Percentiles rank a stretch among this genome's conserved stretches.
Evolutionary conservation across 371 early-diverging fungal genomes (phyloP).

Genomic region (Mortierella sp.): DNA sequence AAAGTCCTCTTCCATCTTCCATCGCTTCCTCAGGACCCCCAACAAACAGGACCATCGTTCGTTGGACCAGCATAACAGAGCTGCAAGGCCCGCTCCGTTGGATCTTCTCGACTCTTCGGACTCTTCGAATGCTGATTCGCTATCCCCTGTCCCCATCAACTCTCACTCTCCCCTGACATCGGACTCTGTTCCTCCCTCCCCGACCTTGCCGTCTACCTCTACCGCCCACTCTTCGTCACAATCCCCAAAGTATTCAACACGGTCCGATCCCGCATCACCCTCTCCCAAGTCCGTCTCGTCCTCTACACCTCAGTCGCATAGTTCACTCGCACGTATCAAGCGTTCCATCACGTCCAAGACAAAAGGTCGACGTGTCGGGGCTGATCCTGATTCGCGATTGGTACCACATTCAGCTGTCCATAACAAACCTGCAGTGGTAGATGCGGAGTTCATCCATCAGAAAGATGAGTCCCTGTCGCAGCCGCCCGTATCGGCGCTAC

Average conservation of each 20-base stretch:
- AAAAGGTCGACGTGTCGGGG: constrained; percentile 18
- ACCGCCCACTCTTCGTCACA: background rate
- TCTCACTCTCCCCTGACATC: background rate
- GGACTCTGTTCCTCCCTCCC: background rate
- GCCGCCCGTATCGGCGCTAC: background rate
- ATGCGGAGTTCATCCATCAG: too few relatives aligned
- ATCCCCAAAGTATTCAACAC: background rate
- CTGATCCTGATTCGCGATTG: constrained; percentile 1
- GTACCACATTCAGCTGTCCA: background rate
- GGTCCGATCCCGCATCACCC: background rate
- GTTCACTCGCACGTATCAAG: constrained; percentile 13
- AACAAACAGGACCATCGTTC: background rate
- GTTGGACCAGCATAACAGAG: background rate
- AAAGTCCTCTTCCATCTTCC: constrained; percentile 9
- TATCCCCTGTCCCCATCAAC: background rate
- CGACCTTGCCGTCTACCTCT: constrained; percentile 1
- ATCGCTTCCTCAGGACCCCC: constrained; percentile 7
- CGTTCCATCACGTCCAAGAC: constrained; percentile 10
- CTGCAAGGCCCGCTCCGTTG: background rate
- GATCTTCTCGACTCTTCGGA: background rate
- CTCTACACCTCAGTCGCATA: background rate
- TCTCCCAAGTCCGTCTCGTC: background rate
- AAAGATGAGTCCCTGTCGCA: too few relatives aligned
- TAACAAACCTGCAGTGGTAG: background rate
- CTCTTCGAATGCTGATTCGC: background rate